Percentiles rank a stretch among this genome's conserved stretches.
phyloP scores from a whole-genome alignment of 2,329 filamentous ascomycete species.

The Lithohypha guttulata region DNA sequence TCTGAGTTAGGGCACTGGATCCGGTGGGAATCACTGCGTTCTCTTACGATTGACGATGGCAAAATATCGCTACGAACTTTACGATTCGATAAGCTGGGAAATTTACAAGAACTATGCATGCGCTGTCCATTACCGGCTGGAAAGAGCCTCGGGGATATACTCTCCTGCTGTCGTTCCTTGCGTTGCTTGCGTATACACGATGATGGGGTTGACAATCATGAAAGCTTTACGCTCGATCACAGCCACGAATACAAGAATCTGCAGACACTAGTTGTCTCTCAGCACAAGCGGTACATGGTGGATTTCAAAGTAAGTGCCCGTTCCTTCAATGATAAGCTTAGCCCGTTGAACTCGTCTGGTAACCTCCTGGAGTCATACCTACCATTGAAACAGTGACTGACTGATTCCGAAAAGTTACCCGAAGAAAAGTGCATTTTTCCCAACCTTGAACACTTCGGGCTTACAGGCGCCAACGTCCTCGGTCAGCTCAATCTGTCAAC shows the following conservation, averaged over 20 bases:
- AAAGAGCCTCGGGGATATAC: background rate
- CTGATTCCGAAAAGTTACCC: too few relatives aligned
- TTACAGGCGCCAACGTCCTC: background rate
- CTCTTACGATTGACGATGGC: conserved; percentile 1
- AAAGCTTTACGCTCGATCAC: too few relatives aligned
- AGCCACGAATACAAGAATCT: too few relatives aligned
- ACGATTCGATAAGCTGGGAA: background rate
- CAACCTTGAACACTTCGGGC: background rate
- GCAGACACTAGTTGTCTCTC: too few relatives aligned
- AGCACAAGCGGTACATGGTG: too few relatives aligned
- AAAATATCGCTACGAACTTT: conserved; percentile 1
- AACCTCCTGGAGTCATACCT: background rate
- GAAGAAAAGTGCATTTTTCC: too few relatives aligned
- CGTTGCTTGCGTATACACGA: too few relatives aligned
- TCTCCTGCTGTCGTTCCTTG: background rate
- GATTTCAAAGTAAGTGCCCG: too few relatives aligned
- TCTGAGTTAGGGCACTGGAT: conserved; percentile 15
- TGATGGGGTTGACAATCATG: too few relatives aligned
- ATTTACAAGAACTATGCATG: background rate
- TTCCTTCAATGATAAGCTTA: too few relatives aligned
- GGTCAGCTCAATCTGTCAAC: background rate
- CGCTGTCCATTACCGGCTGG: background rate
- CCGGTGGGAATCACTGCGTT: background rate
- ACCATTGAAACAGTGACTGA: background rate
- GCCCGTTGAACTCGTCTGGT: too few relatives aligned